Base-by-base conservation (phyloP, 1,139 yeast genomes). In the Lodderomyces metapsilosis region DNA sequence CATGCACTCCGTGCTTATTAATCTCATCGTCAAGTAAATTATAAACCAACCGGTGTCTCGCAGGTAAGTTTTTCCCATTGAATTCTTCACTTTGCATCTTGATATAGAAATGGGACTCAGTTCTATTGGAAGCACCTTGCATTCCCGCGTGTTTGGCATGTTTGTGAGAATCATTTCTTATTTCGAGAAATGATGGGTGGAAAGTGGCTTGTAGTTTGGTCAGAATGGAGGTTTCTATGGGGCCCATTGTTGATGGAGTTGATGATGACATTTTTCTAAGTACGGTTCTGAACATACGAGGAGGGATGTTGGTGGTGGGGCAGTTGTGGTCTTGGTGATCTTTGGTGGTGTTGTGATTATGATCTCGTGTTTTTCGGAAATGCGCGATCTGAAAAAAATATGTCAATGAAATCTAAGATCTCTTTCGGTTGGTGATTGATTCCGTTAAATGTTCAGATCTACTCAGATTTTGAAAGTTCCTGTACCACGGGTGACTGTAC, bases 81-180 rank as follows among this genome's bases (percentile, higher is more conserved):
- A 92, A 92, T 39, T 59, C 71, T 32, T 80, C 80, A 50, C 94
- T 84, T 5, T 88, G 86, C 15, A 92, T 71, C 43, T 82, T 84
- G 31, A 84, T 58, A 45, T 81, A 64, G 61, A 92, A 89, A 59
- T 92, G 98, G 1, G 96, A 85, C 62, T 92, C 98, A 2, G 78
- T 74, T n/a, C 68, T 71, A 61, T 88, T 88, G 2, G 71, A 52
- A 9, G 91, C 88, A 4, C 84, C 88, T 45, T 82, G 74, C 71
- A 88, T 77, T 1, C 95, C 92, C 43, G 82, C 84, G 61, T 92
- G 98, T 52, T 88, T 94, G 2, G 91, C 79, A 61, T 92, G 98
- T 59, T 86, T 85, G 60, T 80, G 81, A 3, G 96, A 88, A 62
- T 92, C 98, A 59, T 92, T 92, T 47, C 70, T 71, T 18, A 88